phyloP scores from a whole-genome alignment of 139 green algal genomes.

The Trebouxia sp. region DNA sequence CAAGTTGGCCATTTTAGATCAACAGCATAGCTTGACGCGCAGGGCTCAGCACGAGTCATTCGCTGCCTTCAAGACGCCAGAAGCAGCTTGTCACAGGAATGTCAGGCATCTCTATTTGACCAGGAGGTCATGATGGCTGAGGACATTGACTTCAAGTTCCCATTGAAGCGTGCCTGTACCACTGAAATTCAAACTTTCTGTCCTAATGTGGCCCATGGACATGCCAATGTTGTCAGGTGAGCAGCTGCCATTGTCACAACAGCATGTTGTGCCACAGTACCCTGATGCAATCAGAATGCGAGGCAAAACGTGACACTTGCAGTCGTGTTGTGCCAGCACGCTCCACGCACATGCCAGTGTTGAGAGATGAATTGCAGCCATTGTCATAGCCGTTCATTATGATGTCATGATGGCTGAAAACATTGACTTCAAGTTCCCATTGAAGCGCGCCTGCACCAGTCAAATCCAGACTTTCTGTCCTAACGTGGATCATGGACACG shows the following conservation, averaged over 20 bases:
- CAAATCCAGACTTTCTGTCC: slow-evolving; percentile 77
- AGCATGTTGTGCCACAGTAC: too few species aligned
- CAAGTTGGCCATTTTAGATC: too few species aligned
- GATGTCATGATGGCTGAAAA: slow-evolving; percentile 69
- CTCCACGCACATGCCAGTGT: too few species aligned
- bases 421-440: slow-evolving; percentile 85
- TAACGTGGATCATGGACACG: slow-evolving; percentile 73
- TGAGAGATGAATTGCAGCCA: too few species aligned
- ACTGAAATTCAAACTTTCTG: slow-evolving; percentile 73
- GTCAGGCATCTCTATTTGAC: slow-evolving; percentile 76
- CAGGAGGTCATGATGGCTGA: slow-evolving; percentile 68
- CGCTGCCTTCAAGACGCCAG: slow-evolving; percentile 76
- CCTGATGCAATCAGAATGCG: too few species aligned
- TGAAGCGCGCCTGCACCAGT: slow-evolving; percentile 72
- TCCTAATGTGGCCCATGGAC: slow-evolving; percentile 70
- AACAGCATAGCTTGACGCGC: slow-evolving; percentile 29
- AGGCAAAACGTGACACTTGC: too few species aligned
- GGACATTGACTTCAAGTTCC: slow-evolving; percentile 85
- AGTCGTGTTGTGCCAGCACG: too few species aligned
- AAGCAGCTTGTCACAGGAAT: slow-evolving; percentile 61
- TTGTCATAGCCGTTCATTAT: too few species aligned
- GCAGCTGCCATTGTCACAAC: too few species aligned
- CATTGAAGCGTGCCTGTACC: slow-evolving; percentile 76
- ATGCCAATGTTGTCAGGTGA: slow-evolving; percentile 71
- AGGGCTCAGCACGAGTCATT: slow-evolving; percentile 83